phyloP scores from a whole-genome alignment of 495 filamentous ascomycete species.

The Penicillium goetzii region DNA sequence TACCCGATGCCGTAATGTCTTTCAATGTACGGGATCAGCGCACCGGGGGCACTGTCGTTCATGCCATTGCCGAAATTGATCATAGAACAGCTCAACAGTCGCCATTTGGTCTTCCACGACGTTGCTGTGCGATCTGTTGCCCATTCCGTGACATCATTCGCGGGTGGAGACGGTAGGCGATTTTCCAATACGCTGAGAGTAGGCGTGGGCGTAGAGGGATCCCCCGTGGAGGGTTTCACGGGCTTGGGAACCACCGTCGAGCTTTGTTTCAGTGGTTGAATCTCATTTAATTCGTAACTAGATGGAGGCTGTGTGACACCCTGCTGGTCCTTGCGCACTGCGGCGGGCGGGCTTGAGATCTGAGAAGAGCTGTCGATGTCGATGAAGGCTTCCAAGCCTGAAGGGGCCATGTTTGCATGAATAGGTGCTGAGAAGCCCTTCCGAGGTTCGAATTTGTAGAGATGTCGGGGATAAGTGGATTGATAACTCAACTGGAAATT shows the following conservation, averaged over 20 bases:
- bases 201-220: constrained; percentile 12
- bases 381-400: constrained; percentile 35
- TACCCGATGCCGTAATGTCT: constrained; percentile 72
- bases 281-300: constrained; percentile 39
- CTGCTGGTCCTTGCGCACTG: constrained; percentile 38
- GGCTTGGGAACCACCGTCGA: constrained; percentile 21
- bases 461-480: not conserved
- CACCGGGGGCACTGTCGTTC: constrained; percentile 68
- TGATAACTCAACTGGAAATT: too few relatives aligned
- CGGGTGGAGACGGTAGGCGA: constrained; percentile 44
- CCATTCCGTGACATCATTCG: constrained; percentile 60
- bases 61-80: constrained; percentile 61
- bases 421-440: not conserved
- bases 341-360: constrained; percentile 37
- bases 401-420: constrained; percentile 32
- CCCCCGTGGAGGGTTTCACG: constrained; percentile 1
- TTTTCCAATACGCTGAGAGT: constrained; percentile 59
- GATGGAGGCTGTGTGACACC: constrained; percentile 29
- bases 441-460: not conserved
- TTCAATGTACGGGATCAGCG: constrained; percentile 77
- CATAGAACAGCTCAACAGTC: constrained; percentile 40
- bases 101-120: constrained; percentile 54
- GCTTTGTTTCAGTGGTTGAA: constrained; percentile 29
- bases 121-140: constrained; percentile 43
- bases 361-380: constrained; percentile 38